phyloP scores from a whole-genome alignment of 2,329 filamentous ascomycete genomes.

The Talaromyces sp. region DNA sequence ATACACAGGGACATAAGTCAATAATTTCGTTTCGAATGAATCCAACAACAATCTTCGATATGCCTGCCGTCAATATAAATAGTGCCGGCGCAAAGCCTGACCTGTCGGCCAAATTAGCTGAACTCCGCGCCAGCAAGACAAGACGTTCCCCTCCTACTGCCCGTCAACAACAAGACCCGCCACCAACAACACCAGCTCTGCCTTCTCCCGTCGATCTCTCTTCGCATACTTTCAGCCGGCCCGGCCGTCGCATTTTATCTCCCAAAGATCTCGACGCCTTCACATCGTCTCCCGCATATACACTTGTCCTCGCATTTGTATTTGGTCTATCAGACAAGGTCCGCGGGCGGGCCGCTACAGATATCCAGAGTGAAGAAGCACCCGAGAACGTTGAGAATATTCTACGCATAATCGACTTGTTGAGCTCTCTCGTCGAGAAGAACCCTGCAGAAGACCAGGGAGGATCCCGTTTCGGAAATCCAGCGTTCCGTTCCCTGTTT shows the following conservation, averaged over 20 bases:
- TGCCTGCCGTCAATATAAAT: constrained; percentile 15
- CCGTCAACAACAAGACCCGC: constrained; percentile 45
- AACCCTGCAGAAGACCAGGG: constrained; percentile 81
- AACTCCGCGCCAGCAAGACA: constrained; percentile 36
- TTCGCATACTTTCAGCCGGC: constrained; percentile 60
- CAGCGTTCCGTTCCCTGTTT: constrained; percentile 78
- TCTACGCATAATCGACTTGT: constrained; percentile 64
- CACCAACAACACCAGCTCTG: constrained; percentile 71
- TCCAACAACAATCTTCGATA: not conserved
- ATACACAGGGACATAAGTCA: not conserved
- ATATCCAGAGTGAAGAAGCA: constrained; percentile 35
- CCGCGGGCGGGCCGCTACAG: constrained; percentile 41
- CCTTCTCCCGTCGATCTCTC: constrained; percentile 63
- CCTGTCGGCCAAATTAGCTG: constrained; percentile 40
- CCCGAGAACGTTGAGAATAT: constrained; percentile 61
- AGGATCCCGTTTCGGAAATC: constrained; percentile 92
- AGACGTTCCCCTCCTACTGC: constrained; percentile 25
- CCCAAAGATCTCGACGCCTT: constrained; percentile 77
- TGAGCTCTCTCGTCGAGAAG: constrained; percentile 61
- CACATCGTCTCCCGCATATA: constrained; percentile 69
- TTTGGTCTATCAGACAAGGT: constrained; percentile 83
- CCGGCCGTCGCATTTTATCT: constrained; percentile 77
- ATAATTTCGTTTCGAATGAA: not conserved
- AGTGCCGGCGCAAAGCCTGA: constrained; percentile 25
- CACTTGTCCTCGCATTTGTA: constrained; percentile 75